Evolutionary conservation across 202 grass and related monocot genomes (phyloP).

Genomic region (Bolboschoenoplectus hybrid): DNA sequence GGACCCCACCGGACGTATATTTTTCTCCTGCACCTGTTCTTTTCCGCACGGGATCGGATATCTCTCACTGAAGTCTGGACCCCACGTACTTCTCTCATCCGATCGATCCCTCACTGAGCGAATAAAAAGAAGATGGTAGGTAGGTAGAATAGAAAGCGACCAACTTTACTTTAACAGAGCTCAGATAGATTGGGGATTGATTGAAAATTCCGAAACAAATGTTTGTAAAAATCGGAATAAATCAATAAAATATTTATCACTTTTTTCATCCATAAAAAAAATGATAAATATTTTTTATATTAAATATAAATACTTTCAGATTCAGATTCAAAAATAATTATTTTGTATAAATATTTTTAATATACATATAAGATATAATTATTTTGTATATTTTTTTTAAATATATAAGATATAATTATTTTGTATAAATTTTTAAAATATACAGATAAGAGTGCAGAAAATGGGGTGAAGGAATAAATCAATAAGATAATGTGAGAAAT

Average conservation of each 20-base stretch:
- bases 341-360: too few relatives aligned
- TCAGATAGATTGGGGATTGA: slow-evolving; percentile 11
- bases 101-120: neutral
- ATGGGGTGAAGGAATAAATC: too few relatives aligned
- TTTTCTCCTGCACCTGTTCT: neutral
- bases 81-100: neutral
- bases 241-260: too few relatives aligned
- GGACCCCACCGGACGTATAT: neutral
- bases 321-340: too few relatives aligned
- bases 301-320: too few relatives aligned
- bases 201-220: neutral
- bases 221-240: slow-evolving; percentile 19
- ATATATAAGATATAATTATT: too few relatives aligned
- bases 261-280: too few relatives aligned
- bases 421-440: too few relatives aligned
- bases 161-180: slow-evolving; percentile 9
- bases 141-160: neutral
- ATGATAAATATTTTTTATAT: too few relatives aligned
- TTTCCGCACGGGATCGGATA: neutral
- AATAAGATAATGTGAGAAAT: neutral
- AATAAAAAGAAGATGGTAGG: neutral
- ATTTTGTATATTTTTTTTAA: too few relatives aligned
- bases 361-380: too few relatives aligned
- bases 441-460: too few relatives aligned
- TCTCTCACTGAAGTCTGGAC: neutral